A percentile compares a stretch with the other conserved stretches of the same genome.
phyloP scores from a whole-genome alignment of 2,329 filamentous ascomycete species.

The Colletotrichum sp. region DNA sequence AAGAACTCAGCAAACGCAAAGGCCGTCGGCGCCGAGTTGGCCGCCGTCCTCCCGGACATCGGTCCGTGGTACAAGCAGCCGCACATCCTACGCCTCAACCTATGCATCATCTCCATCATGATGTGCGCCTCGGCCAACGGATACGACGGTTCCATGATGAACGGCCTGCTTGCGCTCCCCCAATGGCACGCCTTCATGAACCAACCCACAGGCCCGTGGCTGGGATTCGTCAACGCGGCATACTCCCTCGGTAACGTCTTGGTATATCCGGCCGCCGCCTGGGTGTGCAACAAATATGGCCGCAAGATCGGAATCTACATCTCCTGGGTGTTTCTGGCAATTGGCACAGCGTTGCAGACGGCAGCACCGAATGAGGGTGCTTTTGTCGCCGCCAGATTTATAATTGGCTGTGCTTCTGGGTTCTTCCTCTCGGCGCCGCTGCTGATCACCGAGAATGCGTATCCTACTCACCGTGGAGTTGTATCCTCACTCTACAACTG shows the following conservation, averaged over 20 bases:
- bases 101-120: constrained; percentile 37
- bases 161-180: constrained; percentile 45
- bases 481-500: constrained; percentile 1
- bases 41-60: constrained; percentile 42
- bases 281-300: constrained; percentile 27
- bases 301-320: constrained; percentile 12
- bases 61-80: constrained; percentile 45
- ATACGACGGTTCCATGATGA: constrained; percentile 47
- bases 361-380: constrained; percentile 23
- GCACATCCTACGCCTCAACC: constrained; percentile 47
- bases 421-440: constrained; percentile 33
- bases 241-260: constrained; percentile 42
- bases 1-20: background rate
- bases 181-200: constrained; percentile 47
- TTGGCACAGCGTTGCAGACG: constrained; percentile 27
- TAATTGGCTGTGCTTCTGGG: constrained; percentile 34
- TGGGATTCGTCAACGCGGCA: constrained; percentile 43
- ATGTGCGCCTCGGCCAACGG: constrained; percentile 39
- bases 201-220: constrained; percentile 36
- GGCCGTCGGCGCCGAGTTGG: constrained; percentile 8
- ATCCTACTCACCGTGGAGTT: constrained; percentile 29
- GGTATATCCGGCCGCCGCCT: constrained; percentile 34
- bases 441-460: constrained; percentile 37
- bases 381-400: constrained; percentile 36
- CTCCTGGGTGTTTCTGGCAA: background rate